phyloP scores from a whole-genome alignment of 2,329 filamentous ascomycete genomes.

The Colletotrichum euphorbiae region DNA sequence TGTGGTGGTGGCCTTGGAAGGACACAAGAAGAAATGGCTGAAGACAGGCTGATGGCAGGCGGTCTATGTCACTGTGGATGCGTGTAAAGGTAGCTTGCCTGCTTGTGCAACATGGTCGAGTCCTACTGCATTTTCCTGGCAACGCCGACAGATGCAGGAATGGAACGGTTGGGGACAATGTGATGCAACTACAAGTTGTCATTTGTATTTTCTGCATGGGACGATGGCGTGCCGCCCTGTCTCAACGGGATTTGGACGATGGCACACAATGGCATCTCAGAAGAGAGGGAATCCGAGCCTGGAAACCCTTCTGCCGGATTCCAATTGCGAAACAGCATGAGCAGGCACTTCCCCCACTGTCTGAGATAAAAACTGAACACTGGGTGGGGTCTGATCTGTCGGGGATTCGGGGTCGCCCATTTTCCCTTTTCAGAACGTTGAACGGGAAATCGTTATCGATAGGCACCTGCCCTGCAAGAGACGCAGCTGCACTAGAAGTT shows the following conservation, averaged over 20 bases:
- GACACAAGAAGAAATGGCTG: constrained; percentile 2
- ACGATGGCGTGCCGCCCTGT: not conserved
- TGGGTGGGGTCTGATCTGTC: not conserved
- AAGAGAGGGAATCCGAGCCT: not conserved
- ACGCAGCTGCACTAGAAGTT: not conserved
- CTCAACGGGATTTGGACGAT: not conserved
- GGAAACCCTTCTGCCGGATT: constrained; percentile 21
- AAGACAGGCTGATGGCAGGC: not conserved
- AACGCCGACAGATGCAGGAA: not conserved
- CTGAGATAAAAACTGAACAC: constrained; percentile 21
- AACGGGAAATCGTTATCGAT: constrained; percentile 6
- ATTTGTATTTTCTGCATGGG: too few species aligned
- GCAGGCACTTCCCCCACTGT: constrained; percentile 14
- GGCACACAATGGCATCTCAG: not conserved
- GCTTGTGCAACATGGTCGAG: constrained; percentile 1
- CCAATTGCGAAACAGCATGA: constrained; percentile 15
- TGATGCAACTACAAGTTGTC: too few species aligned
- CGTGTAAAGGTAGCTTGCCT: not conserved
- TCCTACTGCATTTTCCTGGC: constrained; percentile 11
- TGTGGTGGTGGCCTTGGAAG: not conserved
- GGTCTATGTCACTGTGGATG: constrained; percentile 2
- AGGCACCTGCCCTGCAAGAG: not conserved
- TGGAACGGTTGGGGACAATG: not conserved
- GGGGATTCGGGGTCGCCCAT: too few species aligned
- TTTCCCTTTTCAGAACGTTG: too few species aligned